Conservation (phyloP, 352 stramenopile species). For the Pythium chondricola region DNA sequence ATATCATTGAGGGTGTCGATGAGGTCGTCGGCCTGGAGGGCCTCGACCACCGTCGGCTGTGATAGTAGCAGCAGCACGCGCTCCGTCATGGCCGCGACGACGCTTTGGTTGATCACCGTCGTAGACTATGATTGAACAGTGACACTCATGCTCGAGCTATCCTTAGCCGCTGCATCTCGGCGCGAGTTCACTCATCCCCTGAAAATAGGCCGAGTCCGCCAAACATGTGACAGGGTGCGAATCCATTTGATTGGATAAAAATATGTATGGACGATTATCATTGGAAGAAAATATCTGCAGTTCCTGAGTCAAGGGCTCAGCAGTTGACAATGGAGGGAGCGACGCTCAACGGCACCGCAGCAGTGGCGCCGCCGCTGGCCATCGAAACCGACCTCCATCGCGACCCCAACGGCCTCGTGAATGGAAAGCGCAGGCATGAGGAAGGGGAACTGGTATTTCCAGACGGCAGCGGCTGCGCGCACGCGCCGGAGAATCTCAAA, state of each 20-base stretch:
- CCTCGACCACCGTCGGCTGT: slow-evolving; percentile 31
- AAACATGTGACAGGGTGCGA: no score
- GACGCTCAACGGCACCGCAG: neutral
- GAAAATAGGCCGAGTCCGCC: no score
- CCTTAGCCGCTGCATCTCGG: slow-evolving; percentile 3
- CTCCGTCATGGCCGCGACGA: slow-evolving; percentile 28
- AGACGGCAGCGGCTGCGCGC: no score
- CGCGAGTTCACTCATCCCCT: no score
- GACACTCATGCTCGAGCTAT: slow-evolving; percentile 1
- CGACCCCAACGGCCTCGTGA: neutral
- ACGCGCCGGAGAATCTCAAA: no score
- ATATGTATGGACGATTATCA: no score
- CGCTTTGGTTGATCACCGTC: neutral
- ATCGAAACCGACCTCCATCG: slow-evolving; percentile 4
- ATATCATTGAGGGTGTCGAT: slow-evolving; percentile 42
- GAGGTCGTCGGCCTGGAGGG: slow-evolving; percentile 38
- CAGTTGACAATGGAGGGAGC: slow-evolving; percentile 2
- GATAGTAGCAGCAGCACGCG: slow-evolving; percentile 42
- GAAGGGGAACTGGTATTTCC: no score
- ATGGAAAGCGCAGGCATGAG: slow-evolving; percentile 8
- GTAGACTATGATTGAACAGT: no score
- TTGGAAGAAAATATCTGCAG: no score
- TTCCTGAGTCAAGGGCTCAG: no score
- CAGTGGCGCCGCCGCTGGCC: slow-evolving; percentile 3
- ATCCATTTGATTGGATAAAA: no score